phyloP scores from a whole-genome alignment of 1,284 basidiomycete species.

The Malassezia pachydermatis region DNA sequence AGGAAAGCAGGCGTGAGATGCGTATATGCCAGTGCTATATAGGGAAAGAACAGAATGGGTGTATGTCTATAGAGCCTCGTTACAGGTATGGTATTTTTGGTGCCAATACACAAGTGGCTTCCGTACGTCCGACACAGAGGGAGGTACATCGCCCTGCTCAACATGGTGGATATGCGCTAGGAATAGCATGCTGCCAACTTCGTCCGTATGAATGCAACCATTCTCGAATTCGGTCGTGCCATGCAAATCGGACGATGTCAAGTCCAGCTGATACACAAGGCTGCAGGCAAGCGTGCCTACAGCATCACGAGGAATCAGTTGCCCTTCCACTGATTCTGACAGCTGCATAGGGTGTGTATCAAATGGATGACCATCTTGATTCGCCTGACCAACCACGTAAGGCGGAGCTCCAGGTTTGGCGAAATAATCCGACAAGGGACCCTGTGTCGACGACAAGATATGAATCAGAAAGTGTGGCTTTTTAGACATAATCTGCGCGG shows the following conservation, averaged over 20 bases:
- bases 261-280: slow-evolving; percentile 18
- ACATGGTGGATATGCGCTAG: slow-evolving; percentile 16
- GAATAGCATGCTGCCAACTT: slow-evolving; percentile 12
- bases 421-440: slow-evolving; percentile 12
- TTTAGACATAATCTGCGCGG: background rate
- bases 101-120: slow-evolving; percentile 16
- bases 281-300: slow-evolving; percentile 20
- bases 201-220: background rate
- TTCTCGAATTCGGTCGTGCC: slow-evolving; percentile 8
- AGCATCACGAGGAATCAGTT: slow-evolving; percentile 10
- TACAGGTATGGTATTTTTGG: slow-evolving; percentile 11
- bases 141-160: slow-evolving; percentile 1
- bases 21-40: no score
- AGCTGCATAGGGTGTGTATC: background rate
- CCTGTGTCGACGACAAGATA: slow-evolving; percentile 14
- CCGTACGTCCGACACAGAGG: background rate
- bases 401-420: slow-evolving; percentile 16
- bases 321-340: slow-evolving; percentile 4
- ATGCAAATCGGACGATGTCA: slow-evolving; percentile 12
- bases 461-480: slow-evolving; percentile 21
- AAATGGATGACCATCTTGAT: slow-evolving; percentile 3
- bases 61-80: background rate
- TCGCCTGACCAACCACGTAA: background rate
- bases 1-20: no score
- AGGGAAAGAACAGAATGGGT: no score